These are phyloP conservation scores for Neotropicomus parvogracilis DNA, from an alignment of 1,284 basidiomycete species.

Conservation along the genomic window DNA sequence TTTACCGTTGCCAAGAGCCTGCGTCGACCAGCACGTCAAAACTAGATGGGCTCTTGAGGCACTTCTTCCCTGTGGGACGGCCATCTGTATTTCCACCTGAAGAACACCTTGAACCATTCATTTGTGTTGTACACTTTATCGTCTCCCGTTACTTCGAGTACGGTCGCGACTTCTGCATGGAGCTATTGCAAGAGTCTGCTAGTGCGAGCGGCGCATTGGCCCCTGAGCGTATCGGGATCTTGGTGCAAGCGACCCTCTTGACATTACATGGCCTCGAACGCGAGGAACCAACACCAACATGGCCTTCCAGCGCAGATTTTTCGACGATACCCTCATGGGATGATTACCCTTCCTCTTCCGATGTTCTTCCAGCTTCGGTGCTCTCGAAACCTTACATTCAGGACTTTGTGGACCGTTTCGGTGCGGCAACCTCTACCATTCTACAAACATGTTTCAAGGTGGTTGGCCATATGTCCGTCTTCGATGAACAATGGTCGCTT, in stretches of 20 bases:
- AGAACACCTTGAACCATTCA: conserved; percentile 73
- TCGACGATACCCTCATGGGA: conserved; percentile 50
- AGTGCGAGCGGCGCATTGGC: conserved; percentile 48
- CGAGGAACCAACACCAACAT: conserved; percentile 64
- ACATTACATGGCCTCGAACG: conserved; percentile 72
- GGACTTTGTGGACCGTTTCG: conserved; percentile 71
- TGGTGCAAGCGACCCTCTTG: conserved; percentile 74
- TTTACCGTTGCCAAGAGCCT: conserved; percentile 89
- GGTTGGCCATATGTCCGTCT: conserved; percentile 76
- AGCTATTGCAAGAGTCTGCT: conserved; percentile 68
- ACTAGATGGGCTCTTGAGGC: conserved; percentile 73
- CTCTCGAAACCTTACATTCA: conserved; percentile 66
- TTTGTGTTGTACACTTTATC: conserved; percentile 79
- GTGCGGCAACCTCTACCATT: conserved; percentile 60
- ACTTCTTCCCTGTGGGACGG: conserved; percentile 77
- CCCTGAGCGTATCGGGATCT: conserved; percentile 72
- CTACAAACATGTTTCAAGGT: conserved; percentile 63
- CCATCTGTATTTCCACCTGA: conserved; percentile 66
- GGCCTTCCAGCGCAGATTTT: conserved; percentile 79
- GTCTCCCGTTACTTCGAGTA: conserved; percentile 86
- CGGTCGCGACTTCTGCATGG: conserved; percentile 78
- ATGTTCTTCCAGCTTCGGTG: conserved; percentile 51
- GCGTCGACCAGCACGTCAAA: conserved; percentile 74
- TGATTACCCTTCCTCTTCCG: conserved; percentile 73
- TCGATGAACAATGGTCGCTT: conserved; percentile 78